Conservation (phyloP, 1,284 basidiomycete species). For the Wallemia hederae region DNA sequence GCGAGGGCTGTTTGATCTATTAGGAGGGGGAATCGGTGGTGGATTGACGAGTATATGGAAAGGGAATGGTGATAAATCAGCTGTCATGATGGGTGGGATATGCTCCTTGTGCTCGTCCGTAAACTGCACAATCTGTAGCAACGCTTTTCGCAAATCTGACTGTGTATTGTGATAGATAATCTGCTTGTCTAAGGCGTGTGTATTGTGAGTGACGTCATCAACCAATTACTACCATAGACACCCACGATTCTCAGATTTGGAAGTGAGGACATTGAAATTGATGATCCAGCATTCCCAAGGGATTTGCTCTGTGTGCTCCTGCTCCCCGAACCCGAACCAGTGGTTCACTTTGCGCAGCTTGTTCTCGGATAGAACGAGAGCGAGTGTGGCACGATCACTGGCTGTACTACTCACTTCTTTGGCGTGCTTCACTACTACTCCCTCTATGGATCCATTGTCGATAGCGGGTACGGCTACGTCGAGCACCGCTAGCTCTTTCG, state of each 20-base stretch:
- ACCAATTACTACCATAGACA: background rate
- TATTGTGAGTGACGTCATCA: background rate
- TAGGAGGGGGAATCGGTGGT: background rate
- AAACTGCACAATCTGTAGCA: background rate
- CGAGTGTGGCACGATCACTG: background rate
- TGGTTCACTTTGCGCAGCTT: background rate
- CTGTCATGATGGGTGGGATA: background rate
- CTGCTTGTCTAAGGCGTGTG: background rate
- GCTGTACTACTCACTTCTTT: background rate
- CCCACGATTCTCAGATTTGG: background rate
- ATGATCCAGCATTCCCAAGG: background rate
- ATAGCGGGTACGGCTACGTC: background rate
- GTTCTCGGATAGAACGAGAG: background rate
- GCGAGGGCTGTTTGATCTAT: background rate
- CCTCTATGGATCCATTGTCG: background rate
- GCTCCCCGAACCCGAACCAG: background rate
- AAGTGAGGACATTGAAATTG: background rate
- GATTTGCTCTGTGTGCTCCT: background rate
- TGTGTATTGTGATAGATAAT: background rate
- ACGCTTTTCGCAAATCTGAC: background rate
- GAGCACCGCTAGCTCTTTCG: background rate
- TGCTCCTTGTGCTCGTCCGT: background rate
- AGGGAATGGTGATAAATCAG: background rate
- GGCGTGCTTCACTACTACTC: background rate
- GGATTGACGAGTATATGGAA: background rate